Percentiles rank a stretch among this genome's conserved stretches.
phyloP scores from a whole-genome alignment of 2,329 filamentous ascomycete genomes.

The Colletotrichum graminicola region DNA sequence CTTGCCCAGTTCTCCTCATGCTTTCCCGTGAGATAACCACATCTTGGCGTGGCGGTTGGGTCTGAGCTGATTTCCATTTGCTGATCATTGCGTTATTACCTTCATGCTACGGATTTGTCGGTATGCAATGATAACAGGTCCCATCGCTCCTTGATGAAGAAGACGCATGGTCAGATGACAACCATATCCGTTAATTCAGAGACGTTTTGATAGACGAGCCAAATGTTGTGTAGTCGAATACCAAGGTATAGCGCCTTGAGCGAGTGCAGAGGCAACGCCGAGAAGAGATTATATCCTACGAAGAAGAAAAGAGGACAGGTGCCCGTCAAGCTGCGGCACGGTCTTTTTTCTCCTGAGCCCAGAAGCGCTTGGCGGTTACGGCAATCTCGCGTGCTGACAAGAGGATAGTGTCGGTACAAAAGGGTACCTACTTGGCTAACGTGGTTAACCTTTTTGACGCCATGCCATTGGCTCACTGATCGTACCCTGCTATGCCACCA shows the following conservation, averaged over 20 bases:
- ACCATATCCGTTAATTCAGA: neutral
- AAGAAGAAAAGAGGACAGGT: slow-evolving; percentile 5
- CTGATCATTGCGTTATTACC: neutral
- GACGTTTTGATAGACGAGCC: neutral
- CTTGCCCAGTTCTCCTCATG: slow-evolving; percentile 23
- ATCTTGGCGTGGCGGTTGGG: slow-evolving; percentile 32
- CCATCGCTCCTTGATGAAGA: neutral
- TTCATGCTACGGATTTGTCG: slow-evolving; percentile 1
- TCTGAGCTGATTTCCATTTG: slow-evolving; percentile 27
- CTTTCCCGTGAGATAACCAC: slow-evolving; percentile 31
- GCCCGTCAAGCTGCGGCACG: slow-evolving; percentile 31
- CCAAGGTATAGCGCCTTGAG: neutral
- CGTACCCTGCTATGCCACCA: slow-evolving; percentile 18
- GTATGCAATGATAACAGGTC: neutral
- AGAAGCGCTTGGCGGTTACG: slow-evolving; percentile 38
- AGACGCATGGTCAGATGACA: slow-evolving; percentile 4
- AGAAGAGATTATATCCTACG: neutral
- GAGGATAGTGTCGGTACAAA: slow-evolving; percentile 7
- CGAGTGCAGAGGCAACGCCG: neutral
- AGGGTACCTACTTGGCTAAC: slow-evolving; percentile 24
- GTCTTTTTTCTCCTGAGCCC: slow-evolving; percentile 38
- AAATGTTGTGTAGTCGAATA: slow-evolving; percentile 28
- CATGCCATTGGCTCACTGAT: slow-evolving; percentile 26
- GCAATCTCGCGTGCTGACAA: slow-evolving; percentile 37
- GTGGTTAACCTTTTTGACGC: slow-evolving; percentile 26